phyloP scores from a whole-genome alignment of 768 basidiomycete genomes.

The Chalciporus pseudorubinellus region DNA sequence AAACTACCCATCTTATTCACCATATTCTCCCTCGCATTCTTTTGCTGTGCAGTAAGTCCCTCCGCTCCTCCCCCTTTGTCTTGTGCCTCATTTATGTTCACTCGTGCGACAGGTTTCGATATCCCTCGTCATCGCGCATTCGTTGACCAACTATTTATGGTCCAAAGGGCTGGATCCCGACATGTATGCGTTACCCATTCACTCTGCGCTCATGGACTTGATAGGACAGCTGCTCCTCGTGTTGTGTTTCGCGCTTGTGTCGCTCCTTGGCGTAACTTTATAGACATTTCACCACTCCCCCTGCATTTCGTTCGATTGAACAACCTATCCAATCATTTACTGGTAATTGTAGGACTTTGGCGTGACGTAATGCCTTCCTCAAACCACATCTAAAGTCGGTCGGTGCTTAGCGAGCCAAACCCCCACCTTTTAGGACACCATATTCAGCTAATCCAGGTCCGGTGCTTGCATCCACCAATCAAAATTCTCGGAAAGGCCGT shows the following conservation, averaged over 20 bases:
- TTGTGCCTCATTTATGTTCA: background rate
- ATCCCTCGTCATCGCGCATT: slow-evolving; percentile 66
- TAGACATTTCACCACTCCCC: slow-evolving; percentile 2
- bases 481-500: too few species aligned
- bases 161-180: slow-evolving; percentile 78
- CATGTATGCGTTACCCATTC: slow-evolving; percentile 90
- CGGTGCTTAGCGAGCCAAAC: too few species aligned
- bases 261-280: slow-evolving; percentile 34
- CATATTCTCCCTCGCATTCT: slow-evolving; percentile 63
- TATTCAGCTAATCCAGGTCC: too few species aligned
- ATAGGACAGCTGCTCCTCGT: slow-evolving; percentile 80
- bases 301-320: background rate
- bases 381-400: too few species aligned
- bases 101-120: slow-evolving; percentile 51
- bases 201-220: slow-evolving; percentile 86
- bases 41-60: slow-evolving; percentile 70
- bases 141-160: slow-evolving; percentile 78
- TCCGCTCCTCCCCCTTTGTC: background rate
- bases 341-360: too few species aligned
- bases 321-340: too few species aligned
- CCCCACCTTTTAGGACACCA: too few species aligned
- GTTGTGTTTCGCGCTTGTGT: slow-evolving; percentile 67
- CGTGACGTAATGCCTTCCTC: too few species aligned
- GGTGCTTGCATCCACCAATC: too few species aligned
- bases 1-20: slow-evolving; percentile 66